Conservation (phyloP, 352 stramenopile species). For the Aphanomyces invadans region DNA sequence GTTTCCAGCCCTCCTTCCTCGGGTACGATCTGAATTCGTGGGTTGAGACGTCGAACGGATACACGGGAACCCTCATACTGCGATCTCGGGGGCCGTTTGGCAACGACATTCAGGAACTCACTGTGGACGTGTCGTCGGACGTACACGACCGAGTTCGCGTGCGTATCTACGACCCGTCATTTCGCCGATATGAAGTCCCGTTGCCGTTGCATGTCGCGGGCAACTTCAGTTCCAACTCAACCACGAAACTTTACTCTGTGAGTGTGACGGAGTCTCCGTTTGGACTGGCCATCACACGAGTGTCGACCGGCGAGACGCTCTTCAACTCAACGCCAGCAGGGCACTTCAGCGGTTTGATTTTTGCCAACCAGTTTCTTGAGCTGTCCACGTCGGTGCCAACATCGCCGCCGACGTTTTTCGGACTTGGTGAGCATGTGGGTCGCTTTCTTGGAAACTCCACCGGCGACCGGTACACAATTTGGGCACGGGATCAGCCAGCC, state of each 20-base stretch:
- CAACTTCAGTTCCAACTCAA: background rate
- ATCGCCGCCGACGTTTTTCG: constrained; percentile 42
- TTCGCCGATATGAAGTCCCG: constrained; percentile 62
- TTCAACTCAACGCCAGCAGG: constrained; percentile 77
- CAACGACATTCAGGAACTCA: constrained; percentile 59
- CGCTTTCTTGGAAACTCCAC: constrained; percentile 35
- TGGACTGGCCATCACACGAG: constrained; percentile 55
- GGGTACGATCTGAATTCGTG: constrained; percentile 61
- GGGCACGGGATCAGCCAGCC: constrained; percentile 35
- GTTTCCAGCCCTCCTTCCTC: constrained; percentile 61
- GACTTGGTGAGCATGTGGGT: constrained; percentile 61
- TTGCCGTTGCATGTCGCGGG: constrained; percentile 8
- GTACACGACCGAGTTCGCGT: constrained; percentile 36
- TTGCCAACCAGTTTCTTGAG: constrained; percentile 84
- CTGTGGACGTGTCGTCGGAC: constrained; percentile 54
- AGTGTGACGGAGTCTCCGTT: constrained; percentile 70
- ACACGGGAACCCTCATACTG: constrained; percentile 49
- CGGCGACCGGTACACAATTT: constrained; percentile 72
- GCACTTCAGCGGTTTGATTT: constrained; percentile 29
- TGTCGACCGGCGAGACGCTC: constrained; percentile 48
- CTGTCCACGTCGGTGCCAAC: constrained; percentile 58
- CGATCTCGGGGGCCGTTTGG: constrained; percentile 54
- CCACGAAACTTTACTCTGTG: constrained; percentile 33
- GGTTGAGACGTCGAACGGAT: constrained; percentile 44
- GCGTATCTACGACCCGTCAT: constrained; percentile 71